Percentiles rank a stretch among this genome's conserved stretches.
Evolutionary conservation across 2,329 filamentous ascomycete species (phyloP).

Genomic region (Albifimbria verrucaria): DNA sequence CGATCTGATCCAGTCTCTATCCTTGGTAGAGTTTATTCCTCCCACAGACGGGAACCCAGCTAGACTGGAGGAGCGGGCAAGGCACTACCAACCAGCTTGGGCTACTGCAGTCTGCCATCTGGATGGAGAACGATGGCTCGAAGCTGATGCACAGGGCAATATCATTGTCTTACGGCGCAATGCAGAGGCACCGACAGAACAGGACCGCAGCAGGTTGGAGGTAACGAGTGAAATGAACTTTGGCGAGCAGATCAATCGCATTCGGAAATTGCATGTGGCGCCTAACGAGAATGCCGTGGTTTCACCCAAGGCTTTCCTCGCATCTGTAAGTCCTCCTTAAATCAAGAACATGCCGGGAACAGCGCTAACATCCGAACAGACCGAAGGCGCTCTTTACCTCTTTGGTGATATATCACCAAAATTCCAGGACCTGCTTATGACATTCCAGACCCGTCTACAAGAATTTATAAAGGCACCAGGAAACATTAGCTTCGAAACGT

Average conservation of each 20-base stretch:
- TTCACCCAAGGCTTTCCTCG: constrained; percentile 80
- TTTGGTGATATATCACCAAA: constrained; percentile 73
- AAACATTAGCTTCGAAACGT: constrained; percentile 70
- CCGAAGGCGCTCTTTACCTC: constrained; percentile 88
- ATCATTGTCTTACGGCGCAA: constrained; percentile 77
- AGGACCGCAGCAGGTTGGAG: constrained; percentile 69
- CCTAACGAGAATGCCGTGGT: constrained; percentile 64
- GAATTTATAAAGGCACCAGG: constrained; percentile 66
- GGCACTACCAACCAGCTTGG: constrained; percentile 82
- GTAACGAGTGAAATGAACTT: constrained; percentile 79
- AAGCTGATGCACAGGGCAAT: constrained; percentile 86
- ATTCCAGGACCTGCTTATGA: constrained; percentile 77
- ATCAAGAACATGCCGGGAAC: too few species aligned
- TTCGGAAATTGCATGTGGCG: constrained; percentile 69
- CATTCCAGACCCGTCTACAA: constrained; percentile 71
- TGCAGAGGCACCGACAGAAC: constrained; percentile 64
- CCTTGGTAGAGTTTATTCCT: constrained; percentile 68
- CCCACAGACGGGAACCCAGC: constrained; percentile 55
- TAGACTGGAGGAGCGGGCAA: constrained; percentile 68
- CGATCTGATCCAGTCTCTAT: constrained; percentile 91
- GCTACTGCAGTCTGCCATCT: constrained; percentile 73
- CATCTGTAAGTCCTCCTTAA: constrained; percentile 63
- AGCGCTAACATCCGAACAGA: constrained; percentile 42
- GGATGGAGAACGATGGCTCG: constrained; percentile 71
- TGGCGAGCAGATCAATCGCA: constrained; percentile 91